Conservation (phyloP, 805 yeast species). For the Saccharomycopsis sp. region DNA sequence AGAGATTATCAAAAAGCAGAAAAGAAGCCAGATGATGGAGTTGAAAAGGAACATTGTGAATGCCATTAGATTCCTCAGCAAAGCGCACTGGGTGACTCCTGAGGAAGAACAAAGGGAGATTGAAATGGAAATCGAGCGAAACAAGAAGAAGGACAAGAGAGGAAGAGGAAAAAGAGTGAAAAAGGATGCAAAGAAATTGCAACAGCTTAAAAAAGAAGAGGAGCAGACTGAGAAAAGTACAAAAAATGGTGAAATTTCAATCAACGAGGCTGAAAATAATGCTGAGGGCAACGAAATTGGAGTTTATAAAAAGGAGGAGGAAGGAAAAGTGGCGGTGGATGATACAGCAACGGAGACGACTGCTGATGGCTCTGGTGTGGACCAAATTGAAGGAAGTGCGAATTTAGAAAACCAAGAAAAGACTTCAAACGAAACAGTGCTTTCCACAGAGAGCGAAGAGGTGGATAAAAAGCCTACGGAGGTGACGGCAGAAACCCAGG, state of each 20-base stretch:
- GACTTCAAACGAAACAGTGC: too few species aligned
- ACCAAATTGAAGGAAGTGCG: too few species aligned
- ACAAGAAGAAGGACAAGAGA: constrained; percentile 38
- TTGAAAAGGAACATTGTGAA: constrained; percentile 54
- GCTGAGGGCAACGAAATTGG: neutral
- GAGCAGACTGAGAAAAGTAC: constrained; percentile 10
- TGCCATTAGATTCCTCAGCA: constrained; percentile 44
- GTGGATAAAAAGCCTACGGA: too few species aligned
- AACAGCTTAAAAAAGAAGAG: constrained; percentile 7
- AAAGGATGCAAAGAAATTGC: constrained; percentile 24
- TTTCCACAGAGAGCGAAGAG: too few species aligned
- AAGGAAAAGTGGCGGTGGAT: constrained; percentile 11
- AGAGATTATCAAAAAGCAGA: constrained; percentile 71
- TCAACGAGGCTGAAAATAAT: constrained; percentile 7
- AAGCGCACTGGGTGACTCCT: constrained; percentile 49
- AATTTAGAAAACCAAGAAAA: too few species aligned
- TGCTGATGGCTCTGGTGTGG: too few species aligned
- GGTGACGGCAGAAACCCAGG: too few species aligned
- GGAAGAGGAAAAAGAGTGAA: constrained; percentile 35
- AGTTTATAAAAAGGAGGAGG: constrained; percentile 13
- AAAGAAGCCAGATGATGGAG: constrained; percentile 62
- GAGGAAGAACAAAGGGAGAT: constrained; percentile 49
- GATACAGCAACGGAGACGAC: too few species aligned
- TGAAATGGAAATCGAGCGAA: constrained; percentile 33
- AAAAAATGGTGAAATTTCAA: constrained; percentile 9